Conservation (phyloP, 2,329 filamentous ascomycete genomes). For the Penicillium oxalicum region DNA sequence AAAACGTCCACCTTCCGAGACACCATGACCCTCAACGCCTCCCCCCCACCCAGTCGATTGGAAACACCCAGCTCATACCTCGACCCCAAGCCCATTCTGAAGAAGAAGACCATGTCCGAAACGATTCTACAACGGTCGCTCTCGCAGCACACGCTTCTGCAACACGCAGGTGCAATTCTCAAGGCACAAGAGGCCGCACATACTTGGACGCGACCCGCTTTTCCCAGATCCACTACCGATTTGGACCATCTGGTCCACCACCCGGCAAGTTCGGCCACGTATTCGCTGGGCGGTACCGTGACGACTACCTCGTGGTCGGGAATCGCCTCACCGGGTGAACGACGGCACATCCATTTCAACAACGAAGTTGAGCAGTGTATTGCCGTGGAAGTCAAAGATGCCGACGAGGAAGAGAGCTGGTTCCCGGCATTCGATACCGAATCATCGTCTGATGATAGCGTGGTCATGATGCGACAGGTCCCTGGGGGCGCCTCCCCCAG, state of each 20-base stretch:
- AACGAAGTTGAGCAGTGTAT: conserved; percentile 95
- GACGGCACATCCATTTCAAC: conserved; percentile 92
- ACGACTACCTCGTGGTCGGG: conserved; percentile 67
- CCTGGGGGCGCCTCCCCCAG: conserved; percentile 47
- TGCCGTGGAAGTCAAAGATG: conserved; percentile 79
- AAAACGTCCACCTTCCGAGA: conserved; percentile 61
- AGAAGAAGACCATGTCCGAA: conserved; percentile 95
- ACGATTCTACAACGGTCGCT: conserved; percentile 86
- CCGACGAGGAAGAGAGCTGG: conserved; percentile 50
- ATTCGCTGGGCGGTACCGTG: conserved; percentile 51
- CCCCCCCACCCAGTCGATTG: conserved; percentile 49
- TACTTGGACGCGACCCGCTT: conserved; percentile 47
- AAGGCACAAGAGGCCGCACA: conserved; percentile 68
- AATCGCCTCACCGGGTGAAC: conserved; percentile 56
- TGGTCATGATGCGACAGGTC: conserved; percentile 74
- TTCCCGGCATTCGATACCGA: conserved; percentile 42
- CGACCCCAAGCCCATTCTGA: conserved; percentile 82
- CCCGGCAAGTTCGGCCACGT: conserved; percentile 47
- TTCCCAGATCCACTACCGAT: conserved; percentile 63
- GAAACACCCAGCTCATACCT: conserved; percentile 63
- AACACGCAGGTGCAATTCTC: conserved; percentile 80
- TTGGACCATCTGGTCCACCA: conserved; percentile 58
- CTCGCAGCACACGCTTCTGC: conserved; percentile 80
- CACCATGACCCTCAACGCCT: conserved; percentile 43
- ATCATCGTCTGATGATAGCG: conserved; percentile 67